Evolutionary conservation across 2,329 filamentous ascomycete species (phyloP).

Genomic region (Penicillium sp.): DNA sequence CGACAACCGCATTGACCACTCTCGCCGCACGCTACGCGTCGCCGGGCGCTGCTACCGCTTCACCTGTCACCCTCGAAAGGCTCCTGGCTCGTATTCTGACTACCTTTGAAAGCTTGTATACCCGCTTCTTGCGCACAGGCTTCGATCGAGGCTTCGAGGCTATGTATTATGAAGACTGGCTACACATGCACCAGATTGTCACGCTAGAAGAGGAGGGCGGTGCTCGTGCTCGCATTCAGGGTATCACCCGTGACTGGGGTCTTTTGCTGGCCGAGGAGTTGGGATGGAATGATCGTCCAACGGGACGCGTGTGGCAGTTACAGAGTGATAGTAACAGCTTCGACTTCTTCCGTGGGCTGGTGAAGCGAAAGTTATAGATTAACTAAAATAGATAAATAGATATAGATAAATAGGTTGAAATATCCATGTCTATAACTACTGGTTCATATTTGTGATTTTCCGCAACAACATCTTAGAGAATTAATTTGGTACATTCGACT

Average conservation of each 20-base stretch:
- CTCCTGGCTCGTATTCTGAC: slow-evolving; percentile 79
- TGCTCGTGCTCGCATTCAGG: slow-evolving; percentile 71
- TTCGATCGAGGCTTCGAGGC: slow-evolving; percentile 73
- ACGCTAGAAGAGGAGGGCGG: slow-evolving; percentile 80
- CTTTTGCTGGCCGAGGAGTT: slow-evolving; percentile 82
- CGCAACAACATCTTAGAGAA: not conserved
- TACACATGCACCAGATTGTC: slow-evolving; percentile 74
- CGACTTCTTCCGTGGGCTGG: slow-evolving; percentile 88
- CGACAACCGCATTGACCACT: slow-evolving; percentile 82
- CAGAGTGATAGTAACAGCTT: slow-evolving; percentile 99
- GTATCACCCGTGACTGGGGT: slow-evolving; percentile 91
- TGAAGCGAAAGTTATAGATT: slow-evolving; percentile 72
- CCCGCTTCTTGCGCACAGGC: slow-evolving; percentile 69
- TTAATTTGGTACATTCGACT: not conserved
- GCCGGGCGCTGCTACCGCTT: slow-evolving; percentile 54
- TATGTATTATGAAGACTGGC: slow-evolving; percentile 78
- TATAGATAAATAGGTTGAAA: not conserved
- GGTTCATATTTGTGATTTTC: not conserved
- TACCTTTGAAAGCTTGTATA: slow-evolving; percentile 73
- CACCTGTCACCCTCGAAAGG: slow-evolving; percentile 70
- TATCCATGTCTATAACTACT: not conserved
- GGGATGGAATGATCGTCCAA: slow-evolving; percentile 67
- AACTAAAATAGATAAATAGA: not conserved
- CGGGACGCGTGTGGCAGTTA: slow-evolving; percentile 76
- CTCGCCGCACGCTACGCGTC: slow-evolving; percentile 56